Conservation (phyloP, 495 filamentous ascomycete genomes). For the Ascobolus immersus region DNA sequence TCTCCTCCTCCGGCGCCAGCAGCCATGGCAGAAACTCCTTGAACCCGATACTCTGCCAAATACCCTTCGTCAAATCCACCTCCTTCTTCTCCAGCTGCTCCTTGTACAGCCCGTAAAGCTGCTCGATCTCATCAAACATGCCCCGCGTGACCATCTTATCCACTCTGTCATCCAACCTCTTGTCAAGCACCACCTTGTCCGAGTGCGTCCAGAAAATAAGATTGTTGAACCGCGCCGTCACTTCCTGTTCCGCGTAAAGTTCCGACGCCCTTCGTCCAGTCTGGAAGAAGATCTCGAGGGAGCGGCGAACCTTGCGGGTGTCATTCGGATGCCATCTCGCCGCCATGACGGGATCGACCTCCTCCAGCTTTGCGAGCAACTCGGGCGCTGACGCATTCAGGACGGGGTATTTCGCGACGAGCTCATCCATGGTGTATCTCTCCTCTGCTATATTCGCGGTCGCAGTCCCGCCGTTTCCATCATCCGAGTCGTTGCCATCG, state of each 20-base stretch:
- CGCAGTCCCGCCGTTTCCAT: conserved; percentile 8
- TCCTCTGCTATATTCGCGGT: conserved; percentile 8
- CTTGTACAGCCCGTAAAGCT: conserved; percentile 39
- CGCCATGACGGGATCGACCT: conserved; percentile 77
- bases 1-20: conserved; percentile 20
- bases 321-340: conserved; percentile 86
- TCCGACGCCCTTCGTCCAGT: conserved; percentile 53
- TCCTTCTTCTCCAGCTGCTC: conserved; percentile 24
- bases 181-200: conserved; percentile 33
- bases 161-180: conserved; percentile 49
- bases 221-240: conserved; percentile 23
- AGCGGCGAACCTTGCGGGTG: conserved; percentile 63
- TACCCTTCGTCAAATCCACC: conserved; percentile 50
- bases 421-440: conserved; percentile 10
- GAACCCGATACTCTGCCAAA: conserved; percentile 91
- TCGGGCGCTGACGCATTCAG: conserved; percentile 18
- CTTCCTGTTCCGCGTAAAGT: conserved; percentile 56
- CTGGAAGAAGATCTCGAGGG: conserved; percentile 63
- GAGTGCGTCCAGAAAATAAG: conserved; percentile 79
- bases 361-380: conserved; percentile 24
- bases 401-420: conserved; percentile 35
- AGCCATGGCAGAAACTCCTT: conserved; percentile 64
- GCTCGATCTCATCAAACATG: conserved; percentile 30
- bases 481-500: conserved; percentile 16
- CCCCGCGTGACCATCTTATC: conserved; percentile 59